Evolutionary conservation across 2,329 filamentous ascomycete species (phyloP).

Genomic region (Elsinoe ampelina): DNA sequence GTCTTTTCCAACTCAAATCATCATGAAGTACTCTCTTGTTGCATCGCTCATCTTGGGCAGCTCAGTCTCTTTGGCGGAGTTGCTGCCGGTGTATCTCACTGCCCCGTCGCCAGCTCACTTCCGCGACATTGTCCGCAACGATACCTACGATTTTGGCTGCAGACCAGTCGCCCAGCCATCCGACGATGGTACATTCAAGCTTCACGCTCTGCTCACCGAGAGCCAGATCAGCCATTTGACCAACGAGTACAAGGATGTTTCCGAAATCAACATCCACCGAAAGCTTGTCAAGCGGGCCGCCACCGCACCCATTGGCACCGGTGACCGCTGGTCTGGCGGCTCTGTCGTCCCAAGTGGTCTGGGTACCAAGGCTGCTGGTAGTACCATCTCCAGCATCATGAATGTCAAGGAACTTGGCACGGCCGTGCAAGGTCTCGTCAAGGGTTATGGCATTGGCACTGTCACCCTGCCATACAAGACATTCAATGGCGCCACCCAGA

Average conservation of each 20-base stretch:
- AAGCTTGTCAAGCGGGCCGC: conserved; percentile 22
- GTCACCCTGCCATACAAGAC: conserved; percentile 39
- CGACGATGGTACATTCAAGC: conserved; percentile 24
- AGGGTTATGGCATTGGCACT: conserved; percentile 33
- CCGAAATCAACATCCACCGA: conserved; percentile 17
- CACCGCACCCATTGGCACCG: conserved; percentile 27
- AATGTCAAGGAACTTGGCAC: conserved; percentile 39
- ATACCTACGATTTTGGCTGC: conserved; percentile 29
- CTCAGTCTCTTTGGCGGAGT: neutral
- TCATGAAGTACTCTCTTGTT: neutral
- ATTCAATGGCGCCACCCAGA: conserved; percentile 33
- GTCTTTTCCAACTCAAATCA: neutral
- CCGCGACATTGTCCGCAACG: conserved; percentile 27
- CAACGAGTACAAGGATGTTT: conserved; percentile 21
- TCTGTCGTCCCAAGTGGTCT: conserved; percentile 34
- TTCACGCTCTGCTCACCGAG: conserved; percentile 28
- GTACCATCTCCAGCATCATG: conserved; percentile 36
- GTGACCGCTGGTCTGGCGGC: conserved; percentile 36
- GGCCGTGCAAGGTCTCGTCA: conserved; percentile 36
- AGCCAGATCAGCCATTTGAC: conserved; percentile 24
- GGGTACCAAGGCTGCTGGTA: conserved; percentile 30
- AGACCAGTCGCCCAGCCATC: conserved; percentile 25
- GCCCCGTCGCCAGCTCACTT: conserved; percentile 20
- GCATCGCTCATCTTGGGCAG: neutral
- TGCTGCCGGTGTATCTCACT: neutral